Conservation (phyloP, 768 basidiomycete genomes). For the Kockovaella imperatae region DNA sequence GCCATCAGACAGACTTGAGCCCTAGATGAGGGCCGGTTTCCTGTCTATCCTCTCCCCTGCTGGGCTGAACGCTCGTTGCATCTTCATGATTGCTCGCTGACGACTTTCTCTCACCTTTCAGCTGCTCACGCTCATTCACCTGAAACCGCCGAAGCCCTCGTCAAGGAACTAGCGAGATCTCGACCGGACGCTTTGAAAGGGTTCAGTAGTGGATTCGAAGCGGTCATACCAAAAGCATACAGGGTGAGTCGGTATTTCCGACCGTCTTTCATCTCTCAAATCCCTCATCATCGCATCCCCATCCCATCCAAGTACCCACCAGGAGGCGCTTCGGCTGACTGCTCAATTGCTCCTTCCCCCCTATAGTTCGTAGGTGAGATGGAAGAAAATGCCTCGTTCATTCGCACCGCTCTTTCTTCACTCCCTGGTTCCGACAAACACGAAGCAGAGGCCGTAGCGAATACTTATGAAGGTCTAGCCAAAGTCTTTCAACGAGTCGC, state of each 20-base stretch:
- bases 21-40: too few species aligned
- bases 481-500: conserved; percentile 7
- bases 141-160: conserved; percentile 55
- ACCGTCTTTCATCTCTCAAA: background rate
- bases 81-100: too few species aligned
- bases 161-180: conserved; percentile 51
- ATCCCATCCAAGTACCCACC: background rate
- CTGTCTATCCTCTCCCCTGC: too few species aligned
- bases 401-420: conserved; percentile 21
- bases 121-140: conserved; percentile 57
- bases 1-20: too few species aligned
- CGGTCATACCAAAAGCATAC: conserved; percentile 59
- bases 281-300: background rate
- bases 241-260: conserved; percentile 27
- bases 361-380: conserved; percentile 52
- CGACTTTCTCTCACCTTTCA: too few species aligned
- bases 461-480: conserved; percentile 7
- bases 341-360: background rate
- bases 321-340: background rate
- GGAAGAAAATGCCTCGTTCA: conserved; percentile 58
- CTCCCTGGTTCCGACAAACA: background rate
- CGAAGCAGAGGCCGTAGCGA: background rate
- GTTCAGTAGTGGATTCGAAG: conserved; percentile 47
- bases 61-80: too few species aligned
- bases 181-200: conserved; percentile 50